Percentiles rank a stretch among this genome's conserved stretches.
These are phyloP conservation scores for Cyberlindnera mississippiensis DNA, from an alignment of 805 yeast species.

Conservation along the genomic window DNA sequence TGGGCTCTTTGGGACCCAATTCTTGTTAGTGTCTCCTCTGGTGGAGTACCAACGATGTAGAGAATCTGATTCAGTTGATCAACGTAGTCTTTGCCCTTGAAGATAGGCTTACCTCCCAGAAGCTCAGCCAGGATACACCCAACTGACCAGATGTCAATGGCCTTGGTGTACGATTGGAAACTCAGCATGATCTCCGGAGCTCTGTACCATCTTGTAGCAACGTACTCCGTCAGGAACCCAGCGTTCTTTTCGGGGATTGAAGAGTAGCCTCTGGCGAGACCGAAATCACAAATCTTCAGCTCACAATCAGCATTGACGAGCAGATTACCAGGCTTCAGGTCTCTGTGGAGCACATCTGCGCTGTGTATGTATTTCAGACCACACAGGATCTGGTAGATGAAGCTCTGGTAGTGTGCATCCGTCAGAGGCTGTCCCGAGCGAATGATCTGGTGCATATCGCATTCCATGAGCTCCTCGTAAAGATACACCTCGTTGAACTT, in stretches of 20 bases:
- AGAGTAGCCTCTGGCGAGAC: slow-evolving; percentile 88
- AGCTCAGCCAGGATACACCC: slow-evolving; percentile 96
- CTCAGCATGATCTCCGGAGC: slow-evolving; percentile 98
- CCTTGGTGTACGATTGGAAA: slow-evolving; percentile 91
- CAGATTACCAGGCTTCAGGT: slow-evolving; percentile 89
- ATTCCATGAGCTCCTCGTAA: slow-evolving; percentile 96
- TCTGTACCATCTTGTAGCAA: slow-evolving; percentile 97
- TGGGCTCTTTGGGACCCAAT: slow-evolving; percentile 89
- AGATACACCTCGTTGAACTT: slow-evolving; percentile 90
- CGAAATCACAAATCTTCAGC: slow-evolving; percentile 93
- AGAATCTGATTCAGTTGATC: slow-evolving; percentile 90
- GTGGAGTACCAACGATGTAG: slow-evolving; percentile 88
- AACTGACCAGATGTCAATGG: slow-evolving; percentile 97
- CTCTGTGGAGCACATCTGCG: slow-evolving; percentile 91
- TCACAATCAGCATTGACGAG: slow-evolving; percentile 96
- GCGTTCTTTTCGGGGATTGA: slow-evolving; percentile 78
- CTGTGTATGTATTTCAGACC: slow-evolving; percentile 88
- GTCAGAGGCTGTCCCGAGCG: slow-evolving; percentile 90
- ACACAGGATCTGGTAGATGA: slow-evolving; percentile 86
- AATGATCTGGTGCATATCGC: slow-evolving; percentile 97
- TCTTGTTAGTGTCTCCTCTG: slow-evolving; percentile 59
- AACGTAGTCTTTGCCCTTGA: slow-evolving; percentile 93
- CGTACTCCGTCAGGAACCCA: slow-evolving; percentile 96
- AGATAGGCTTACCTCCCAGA: slow-evolving; percentile 84
- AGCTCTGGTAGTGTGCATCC: slow-evolving; percentile 92